Evolutionary conservation across 202 grass and related monocot species (phyloP).

Genomic region (Brachypodium distachyon): DNA sequence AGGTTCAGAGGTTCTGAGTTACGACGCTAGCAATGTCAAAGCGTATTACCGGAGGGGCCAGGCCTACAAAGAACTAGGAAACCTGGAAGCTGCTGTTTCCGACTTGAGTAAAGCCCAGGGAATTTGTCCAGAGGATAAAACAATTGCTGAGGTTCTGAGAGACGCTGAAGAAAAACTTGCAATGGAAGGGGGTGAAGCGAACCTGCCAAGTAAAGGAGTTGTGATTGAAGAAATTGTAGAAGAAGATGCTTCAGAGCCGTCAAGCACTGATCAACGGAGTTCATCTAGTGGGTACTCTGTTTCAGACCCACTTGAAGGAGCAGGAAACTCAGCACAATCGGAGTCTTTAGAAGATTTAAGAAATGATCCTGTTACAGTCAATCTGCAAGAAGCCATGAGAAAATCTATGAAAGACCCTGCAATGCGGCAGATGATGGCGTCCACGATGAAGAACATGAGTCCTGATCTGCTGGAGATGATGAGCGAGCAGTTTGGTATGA

Average conservation of each 20-base stretch:
- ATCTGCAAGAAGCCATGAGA: constrained; percentile 55
- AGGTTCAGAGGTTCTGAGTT: constrained; percentile 71
- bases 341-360: constrained; percentile 32
- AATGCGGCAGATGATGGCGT: constrained; percentile 81
- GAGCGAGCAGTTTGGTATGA: constrained; percentile 82
- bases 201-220: constrained; percentile 45
- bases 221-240: constrained; percentile 79
- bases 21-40: constrained; percentile 70
- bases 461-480: constrained; percentile 93
- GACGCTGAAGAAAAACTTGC: constrained; percentile 37
- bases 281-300: constrained; percentile 28
- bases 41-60: constrained; percentile 87
- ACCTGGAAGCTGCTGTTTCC: constrained; percentile 61
- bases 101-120: constrained; percentile 70
- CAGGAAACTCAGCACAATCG: constrained; percentile 7
- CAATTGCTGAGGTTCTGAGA: constrained; percentile 70
- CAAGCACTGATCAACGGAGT: constrained; percentile 29
- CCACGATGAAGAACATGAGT: constrained; percentile 88
- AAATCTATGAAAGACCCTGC: constrained; percentile 84
- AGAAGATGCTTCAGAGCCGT: constrained; percentile 23
- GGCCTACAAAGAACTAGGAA: constrained; percentile 72
- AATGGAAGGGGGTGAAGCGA: constrained; percentile 22
- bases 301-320: constrained; percentile 35
- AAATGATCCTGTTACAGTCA: constrained; percentile 37
- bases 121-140: constrained; percentile 78